phyloP scores from a whole-genome alignment of 352 stramenopile species.

The Nothophytophthora sp. region DNA sequence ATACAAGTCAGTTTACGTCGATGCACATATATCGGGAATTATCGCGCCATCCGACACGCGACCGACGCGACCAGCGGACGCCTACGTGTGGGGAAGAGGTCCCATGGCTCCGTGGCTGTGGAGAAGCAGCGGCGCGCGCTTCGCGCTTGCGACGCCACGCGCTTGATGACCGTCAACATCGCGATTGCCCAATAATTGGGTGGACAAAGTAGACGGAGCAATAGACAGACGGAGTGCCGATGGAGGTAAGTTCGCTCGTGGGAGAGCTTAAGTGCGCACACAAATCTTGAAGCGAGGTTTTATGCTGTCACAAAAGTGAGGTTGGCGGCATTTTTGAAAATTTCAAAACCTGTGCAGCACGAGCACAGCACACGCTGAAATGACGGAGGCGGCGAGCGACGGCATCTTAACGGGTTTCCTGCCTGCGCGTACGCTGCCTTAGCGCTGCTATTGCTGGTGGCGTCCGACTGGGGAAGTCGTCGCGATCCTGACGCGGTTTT shows the following conservation, averaged over 20 bases:
- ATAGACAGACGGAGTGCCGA: no score
- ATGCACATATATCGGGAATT: no score
- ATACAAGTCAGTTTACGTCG: no score
- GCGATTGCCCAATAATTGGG: conserved; percentile 1
- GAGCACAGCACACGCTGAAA: no score
- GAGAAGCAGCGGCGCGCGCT: conserved; percentile 24
- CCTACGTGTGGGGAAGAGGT: conserved; percentile 49
- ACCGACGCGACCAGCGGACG: no score
- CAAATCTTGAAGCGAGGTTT: no score
- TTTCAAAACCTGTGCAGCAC: conserved; percentile 4
- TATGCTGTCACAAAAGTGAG: no score
- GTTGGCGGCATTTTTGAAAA: not conserved
- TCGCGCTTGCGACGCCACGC: not conserved
- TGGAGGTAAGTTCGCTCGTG: no score
- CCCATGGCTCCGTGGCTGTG: conserved; percentile 35
- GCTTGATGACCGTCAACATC: conserved; percentile 25
- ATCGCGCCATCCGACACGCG: no score
- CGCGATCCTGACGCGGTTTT: not conserved
- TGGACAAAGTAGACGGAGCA: not conserved
- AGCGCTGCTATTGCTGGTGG: not conserved
- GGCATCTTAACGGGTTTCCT: conserved; percentile 58
- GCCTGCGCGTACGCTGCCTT: conserved; percentile 42
- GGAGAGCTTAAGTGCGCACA: no score
- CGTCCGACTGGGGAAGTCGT: no score
- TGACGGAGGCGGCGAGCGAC: conserved; percentile 18